A percentile compares a stretch with the other conserved stretches of the same genome.
Conservation (phyloP, 805 yeast species). For the Spathaspora passalidarum region DNA sequence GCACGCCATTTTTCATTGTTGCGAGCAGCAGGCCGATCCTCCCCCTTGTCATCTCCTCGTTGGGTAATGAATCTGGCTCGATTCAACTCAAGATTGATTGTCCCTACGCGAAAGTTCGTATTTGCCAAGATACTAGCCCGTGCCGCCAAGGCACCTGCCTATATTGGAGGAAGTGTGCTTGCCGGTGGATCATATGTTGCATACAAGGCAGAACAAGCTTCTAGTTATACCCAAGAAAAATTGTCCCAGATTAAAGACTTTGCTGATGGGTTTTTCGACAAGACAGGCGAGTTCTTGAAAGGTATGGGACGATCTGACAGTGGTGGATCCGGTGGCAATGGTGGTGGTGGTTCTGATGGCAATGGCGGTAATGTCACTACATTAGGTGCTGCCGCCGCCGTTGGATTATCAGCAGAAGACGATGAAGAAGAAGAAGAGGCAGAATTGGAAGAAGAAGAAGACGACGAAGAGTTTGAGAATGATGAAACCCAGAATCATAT, state of each 20-base stretch:
- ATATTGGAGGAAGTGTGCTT: constrained; percentile 85
- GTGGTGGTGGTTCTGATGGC: constrained; percentile 6
- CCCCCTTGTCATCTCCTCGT: background rate
- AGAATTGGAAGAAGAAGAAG: constrained; percentile 45
- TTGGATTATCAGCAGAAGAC: constrained; percentile 37
- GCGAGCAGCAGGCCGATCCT: background rate
- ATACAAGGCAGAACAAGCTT: constrained; percentile 87
- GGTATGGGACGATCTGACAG: constrained; percentile 25
- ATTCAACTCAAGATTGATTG: background rate
- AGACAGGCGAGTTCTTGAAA: constrained; percentile 42
- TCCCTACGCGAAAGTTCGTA: constrained; percentile 26
- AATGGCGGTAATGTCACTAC: constrained; percentile 31
- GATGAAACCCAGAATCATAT: constrained; percentile 74
- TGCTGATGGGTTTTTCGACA: constrained; percentile 53
- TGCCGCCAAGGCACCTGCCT: constrained; percentile 66
- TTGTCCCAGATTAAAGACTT: constrained; percentile 60
- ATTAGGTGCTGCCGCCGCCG: constrained; percentile 53
- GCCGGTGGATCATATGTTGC: constrained; percentile 94
- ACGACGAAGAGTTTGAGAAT: constrained; percentile 41
- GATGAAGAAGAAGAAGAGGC: constrained; percentile 50
- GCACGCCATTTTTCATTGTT: background rate
- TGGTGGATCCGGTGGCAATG: constrained; percentile 17
- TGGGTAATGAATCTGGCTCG: background rate
- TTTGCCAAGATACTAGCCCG: constrained; percentile 50
- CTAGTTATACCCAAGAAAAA: constrained; percentile 65